Conservation (phyloP, 2,329 filamentous ascomycete genomes). For the Sporothrix dimorphospora region DNA sequence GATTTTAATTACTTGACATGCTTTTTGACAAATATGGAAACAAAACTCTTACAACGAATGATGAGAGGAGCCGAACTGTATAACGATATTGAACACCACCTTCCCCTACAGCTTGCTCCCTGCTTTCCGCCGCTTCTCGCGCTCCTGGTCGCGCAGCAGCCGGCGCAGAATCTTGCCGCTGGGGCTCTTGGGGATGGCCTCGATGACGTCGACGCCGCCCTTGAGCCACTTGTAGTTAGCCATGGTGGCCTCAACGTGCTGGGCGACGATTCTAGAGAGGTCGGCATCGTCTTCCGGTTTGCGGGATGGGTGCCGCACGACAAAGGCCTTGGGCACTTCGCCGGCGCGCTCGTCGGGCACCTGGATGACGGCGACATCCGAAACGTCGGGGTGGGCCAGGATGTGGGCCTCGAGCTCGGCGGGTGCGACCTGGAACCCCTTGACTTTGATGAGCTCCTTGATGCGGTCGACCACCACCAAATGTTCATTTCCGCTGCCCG, state of each 20-base stretch:
- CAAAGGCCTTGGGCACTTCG: conserved; percentile 68
- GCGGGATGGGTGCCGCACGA: conserved; percentile 55
- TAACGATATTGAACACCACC: no score
- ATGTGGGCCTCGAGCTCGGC: conserved; percentile 82
- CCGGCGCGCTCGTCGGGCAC: conserved; percentile 65
- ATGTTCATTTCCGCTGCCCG: conserved; percentile 70
- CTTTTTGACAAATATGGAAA: no score
- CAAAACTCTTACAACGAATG: not conserved
- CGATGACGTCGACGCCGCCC: conserved; percentile 65
- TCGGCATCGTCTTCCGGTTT: conserved; percentile 56
- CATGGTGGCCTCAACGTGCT: conserved; percentile 67
- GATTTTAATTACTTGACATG: not conserved
- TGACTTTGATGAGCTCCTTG: conserved; percentile 55
- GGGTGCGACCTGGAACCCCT: conserved; percentile 80
- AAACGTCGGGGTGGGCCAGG: conserved; percentile 73
- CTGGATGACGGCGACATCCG: conserved; percentile 77
- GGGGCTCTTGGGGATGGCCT: conserved; percentile 71
- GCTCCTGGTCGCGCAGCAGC: conserved; percentile 71
- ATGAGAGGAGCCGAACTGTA: no score
- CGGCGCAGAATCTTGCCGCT: conserved; percentile 74
- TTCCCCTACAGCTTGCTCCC: conserved; percentile 20
- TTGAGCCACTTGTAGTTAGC: conserved; percentile 71
- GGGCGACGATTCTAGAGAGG: conserved; percentile 57
- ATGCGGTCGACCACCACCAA: conserved; percentile 79
- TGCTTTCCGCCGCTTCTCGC: conserved; percentile 27